phyloP scores from a whole-genome alignment of 83 land plant genomes.

The Thuja plicata region DNA sequence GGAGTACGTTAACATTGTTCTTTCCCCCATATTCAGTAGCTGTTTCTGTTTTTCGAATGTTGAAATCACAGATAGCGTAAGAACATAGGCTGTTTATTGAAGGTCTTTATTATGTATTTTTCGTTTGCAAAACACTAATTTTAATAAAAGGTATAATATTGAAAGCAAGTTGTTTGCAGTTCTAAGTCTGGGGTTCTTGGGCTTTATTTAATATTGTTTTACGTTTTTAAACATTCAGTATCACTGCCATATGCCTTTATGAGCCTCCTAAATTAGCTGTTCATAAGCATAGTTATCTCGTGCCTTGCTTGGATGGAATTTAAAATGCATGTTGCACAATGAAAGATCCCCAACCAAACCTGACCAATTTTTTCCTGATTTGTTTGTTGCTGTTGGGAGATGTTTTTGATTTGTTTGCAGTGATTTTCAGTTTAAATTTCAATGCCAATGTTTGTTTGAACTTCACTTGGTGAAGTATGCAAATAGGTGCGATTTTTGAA shows the following conservation, averaged over 20 bases:
- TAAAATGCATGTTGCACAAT: not conserved
- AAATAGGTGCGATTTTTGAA: too few species aligned
- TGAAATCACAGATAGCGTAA: not conserved
- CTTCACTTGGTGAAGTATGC: too few species aligned
- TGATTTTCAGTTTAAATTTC: too few species aligned
- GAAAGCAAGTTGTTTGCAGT: not conserved
- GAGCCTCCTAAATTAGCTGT: not conserved
- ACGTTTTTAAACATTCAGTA: not conserved
- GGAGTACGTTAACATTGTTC: slow-evolving; percentile 68
- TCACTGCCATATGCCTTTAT: not conserved
- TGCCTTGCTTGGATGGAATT: not conserved
- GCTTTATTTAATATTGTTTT: not conserved
- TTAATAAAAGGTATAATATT: not conserved
- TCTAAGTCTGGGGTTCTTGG: not conserved
- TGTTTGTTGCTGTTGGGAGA: too few species aligned
- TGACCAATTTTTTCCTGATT: too few species aligned
- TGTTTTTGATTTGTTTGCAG: too few species aligned
- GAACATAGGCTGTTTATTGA: not conserved
- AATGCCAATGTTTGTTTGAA: too few species aligned
- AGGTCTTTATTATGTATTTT: not conserved
- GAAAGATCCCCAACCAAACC: too few species aligned
- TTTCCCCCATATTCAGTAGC: not conserved
- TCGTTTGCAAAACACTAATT: not conserved
- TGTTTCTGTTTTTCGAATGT: not conserved
- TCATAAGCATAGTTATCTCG: not conserved